Evolutionary conservation across 2,329 filamentous ascomycete genomes (phyloP).

Genomic region (Colletotrichum abscissum): DNA sequence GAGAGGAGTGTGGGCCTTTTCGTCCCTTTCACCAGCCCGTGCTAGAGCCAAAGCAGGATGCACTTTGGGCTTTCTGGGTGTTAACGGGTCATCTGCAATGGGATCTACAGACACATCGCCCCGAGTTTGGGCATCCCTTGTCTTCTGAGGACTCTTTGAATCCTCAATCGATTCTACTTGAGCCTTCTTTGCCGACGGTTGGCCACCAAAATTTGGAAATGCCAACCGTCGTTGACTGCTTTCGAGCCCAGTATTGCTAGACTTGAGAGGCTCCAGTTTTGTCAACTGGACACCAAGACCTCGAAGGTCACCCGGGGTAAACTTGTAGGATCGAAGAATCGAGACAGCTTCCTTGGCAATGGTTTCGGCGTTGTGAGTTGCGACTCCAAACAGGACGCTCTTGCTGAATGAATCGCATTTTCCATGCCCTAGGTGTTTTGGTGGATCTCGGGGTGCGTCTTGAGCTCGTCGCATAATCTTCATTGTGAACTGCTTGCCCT

Average conservation of each 20-base stretch:
- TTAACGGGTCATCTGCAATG: conserved; percentile 66
- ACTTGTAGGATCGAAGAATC: conserved; percentile 82
- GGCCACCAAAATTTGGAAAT: conserved; percentile 69
- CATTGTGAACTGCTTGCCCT: conserved; percentile 88
- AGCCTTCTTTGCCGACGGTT: conserved; percentile 51
- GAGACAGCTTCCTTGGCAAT: conserved; percentile 87
- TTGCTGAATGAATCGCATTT: conserved; percentile 97
- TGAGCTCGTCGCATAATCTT: conserved; percentile 92
- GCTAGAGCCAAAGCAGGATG: conserved; percentile 67
- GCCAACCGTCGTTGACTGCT: conserved; percentile 83
- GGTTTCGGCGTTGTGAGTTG: conserved; percentile 78
- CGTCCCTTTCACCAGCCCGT: conserved; percentile 60
- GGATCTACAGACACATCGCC: conserved; percentile 55
- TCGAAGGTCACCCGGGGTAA: conserved; percentile 91
- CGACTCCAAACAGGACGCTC: conserved; percentile 82
- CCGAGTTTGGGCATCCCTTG: conserved; percentile 43
- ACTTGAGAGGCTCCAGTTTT: conserved; percentile 84
- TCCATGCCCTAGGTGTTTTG: conserved; percentile 94
- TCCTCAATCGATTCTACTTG: conserved; percentile 65
- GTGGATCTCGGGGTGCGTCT: conserved; percentile 89
- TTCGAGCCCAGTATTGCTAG: conserved; percentile 64
- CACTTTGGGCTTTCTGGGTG: conserved; percentile 62
- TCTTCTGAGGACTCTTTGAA: conserved; percentile 46
- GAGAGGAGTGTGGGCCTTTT: conserved; percentile 72
- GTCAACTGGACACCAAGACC: conserved; percentile 95